Base-by-base conservation (phyloP, 2,329 filamentous ascomycete species). In the Macrophomina pseudophaseolina region DNA sequence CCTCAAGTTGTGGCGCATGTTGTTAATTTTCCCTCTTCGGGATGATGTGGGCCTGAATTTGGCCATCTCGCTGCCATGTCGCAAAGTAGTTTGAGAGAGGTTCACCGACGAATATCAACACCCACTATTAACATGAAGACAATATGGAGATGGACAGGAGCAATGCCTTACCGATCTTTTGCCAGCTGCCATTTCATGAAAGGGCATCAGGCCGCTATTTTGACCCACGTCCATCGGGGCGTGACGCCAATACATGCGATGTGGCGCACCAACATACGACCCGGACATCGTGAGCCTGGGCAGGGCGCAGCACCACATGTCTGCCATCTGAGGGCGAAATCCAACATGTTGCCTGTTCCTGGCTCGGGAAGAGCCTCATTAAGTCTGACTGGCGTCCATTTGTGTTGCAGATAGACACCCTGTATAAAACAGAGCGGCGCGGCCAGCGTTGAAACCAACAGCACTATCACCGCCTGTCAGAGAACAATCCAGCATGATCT, bases 221-320 rank as follows among this genome's bases (percentile, higher is more conserved):
- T 2, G 32, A 32, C 5, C n/a, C 9, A 4, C 23, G 58, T 62
- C 58, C 44, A 7, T 16, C 16, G 32, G 58, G 44, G 18, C n/a
- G 12, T 38, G 8, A 4, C 16, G 40, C 16, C 12, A n/a, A 48
- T 38, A 38, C 32, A 49, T n/a, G 44, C 42, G 32, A 48, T 49
- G 58, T 62, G 58, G 58, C 58, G 30, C n/a, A 60, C 58, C 58
- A 62, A 62, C 58, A 62, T n/a, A 9, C n/a, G 32, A 44, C 42
- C 23, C 23, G 44, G 42, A 62, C 58, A 49, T 62, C 58, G 58
- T 28, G 58, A 62, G 11, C 38, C 30, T 62, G 42, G 58, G 8
- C 58, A 49, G 30, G 58, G 58, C 58, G 58, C 58, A 62, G 58
- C 44, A 49, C 42, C 16, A 23, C 54, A 59, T 48, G 46, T 62